Evolutionary conservation across 2,329 filamentous ascomycete genomes (phyloP).

Genomic region (Fusarium stilboides): DNA sequence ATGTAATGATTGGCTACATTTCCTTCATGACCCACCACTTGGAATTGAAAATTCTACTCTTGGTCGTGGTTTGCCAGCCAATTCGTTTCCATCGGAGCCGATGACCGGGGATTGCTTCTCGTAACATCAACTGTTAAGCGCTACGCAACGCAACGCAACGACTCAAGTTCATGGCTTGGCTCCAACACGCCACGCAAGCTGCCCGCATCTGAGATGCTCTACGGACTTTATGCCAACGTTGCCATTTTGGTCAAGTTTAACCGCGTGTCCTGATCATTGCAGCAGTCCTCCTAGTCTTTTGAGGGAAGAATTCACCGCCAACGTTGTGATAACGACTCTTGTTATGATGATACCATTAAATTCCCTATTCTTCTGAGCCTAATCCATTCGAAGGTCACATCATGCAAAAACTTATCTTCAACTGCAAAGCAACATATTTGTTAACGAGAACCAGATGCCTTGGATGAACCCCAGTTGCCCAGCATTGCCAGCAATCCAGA

Average conservation of each 20-base stretch:
- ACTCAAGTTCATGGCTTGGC: constrained; percentile 27
- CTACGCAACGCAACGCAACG: constrained; percentile 19
- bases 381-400: too few species aligned
- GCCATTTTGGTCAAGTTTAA: neutral
- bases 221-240: neutral
- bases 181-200: constrained; percentile 17
- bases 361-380: too few species aligned
- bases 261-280: constrained; percentile 2
- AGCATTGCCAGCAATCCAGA: constrained; percentile 21
- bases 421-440: neutral
- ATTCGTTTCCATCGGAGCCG: constrained; percentile 43
- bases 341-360: too few species aligned
- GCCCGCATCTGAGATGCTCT: neutral
- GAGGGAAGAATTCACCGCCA: neutral
- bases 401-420: neutral
- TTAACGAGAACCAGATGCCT: neutral
- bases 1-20: constrained; percentile 40
- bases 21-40: constrained; percentile 35
- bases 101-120: constrained; percentile 37
- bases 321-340: too few species aligned
- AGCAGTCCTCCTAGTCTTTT: neutral
- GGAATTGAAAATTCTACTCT: constrained; percentile 45
- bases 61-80: neutral
- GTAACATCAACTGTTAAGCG: constrained; percentile 13
- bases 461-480: constrained; percentile 16